These are phyloP conservation scores for Thuidium tamariscinum DNA, from an alignment of 225 moss, liverwort and hornwort species.

Conservation along the genomic window DNA sequence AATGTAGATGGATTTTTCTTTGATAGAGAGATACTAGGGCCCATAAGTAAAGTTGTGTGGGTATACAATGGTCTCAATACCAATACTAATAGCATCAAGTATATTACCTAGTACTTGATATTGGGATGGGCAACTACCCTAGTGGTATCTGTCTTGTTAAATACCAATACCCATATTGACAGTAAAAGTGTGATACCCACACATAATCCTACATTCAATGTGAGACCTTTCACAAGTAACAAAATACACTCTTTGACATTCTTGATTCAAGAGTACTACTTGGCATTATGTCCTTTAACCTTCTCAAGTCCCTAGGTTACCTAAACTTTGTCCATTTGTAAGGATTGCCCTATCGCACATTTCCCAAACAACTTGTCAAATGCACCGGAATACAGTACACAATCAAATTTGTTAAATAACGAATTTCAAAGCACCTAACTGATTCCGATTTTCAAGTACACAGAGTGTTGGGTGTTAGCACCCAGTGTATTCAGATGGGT, in stretches of 20 bases:
- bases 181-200: fast-evolving
- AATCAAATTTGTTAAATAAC: not conserved
- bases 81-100: too few species aligned
- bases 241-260: not conserved
- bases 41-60: fast-evolving
- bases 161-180: not conserved
- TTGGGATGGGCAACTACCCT: not conserved
- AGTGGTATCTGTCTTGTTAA: not conserved
- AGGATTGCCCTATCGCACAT: not conserved
- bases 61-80: fast-evolving
- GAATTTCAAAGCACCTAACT: too few species aligned
- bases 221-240: fast-evolving
- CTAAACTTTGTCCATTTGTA: not conserved
- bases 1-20: not conserved
- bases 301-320: not conserved
- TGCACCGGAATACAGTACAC: not conserved
- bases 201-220: not conserved
- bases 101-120: not conserved
- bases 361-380: not conserved
- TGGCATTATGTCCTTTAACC: too few species aligned
- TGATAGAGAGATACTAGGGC: not conserved
- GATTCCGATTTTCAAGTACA: not conserved
- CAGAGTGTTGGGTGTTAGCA: not conserved
- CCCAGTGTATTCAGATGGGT: not conserved
- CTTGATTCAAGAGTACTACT: not conserved